These are phyloP conservation scores for Penicillium daleae DNA, from an alignment of 495 filamentous ascomycete genomes.

Conservation along the genomic window DNA sequence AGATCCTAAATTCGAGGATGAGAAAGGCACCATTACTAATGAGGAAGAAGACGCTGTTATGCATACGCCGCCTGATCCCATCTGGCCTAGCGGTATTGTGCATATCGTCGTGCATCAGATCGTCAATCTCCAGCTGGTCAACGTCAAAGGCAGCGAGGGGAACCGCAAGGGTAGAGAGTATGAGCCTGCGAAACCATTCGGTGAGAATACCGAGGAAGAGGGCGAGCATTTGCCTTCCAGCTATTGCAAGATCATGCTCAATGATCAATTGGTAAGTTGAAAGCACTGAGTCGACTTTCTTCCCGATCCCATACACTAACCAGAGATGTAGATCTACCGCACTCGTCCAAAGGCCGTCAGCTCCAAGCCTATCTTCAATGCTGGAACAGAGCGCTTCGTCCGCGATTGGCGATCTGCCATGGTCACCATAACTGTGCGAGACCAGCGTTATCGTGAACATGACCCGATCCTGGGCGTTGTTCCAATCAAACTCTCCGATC, in stretches of 20 bases:
- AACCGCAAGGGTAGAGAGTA: conserved; percentile 80
- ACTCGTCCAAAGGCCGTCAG: conserved; percentile 90
- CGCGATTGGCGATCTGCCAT: conserved; percentile 90
- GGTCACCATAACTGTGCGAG: conserved; percentile 84
- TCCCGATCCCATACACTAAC: neutral
- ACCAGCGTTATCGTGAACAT: conserved; percentile 85
- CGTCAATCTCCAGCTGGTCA: conserved; percentile 86
- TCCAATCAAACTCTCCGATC: conserved; percentile 81
- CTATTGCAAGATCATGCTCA: conserved; percentile 89
- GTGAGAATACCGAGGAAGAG: conserved; percentile 80
- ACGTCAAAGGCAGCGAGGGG: conserved; percentile 62
- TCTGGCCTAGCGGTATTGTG: conserved; percentile 89
- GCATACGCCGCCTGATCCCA: conserved; percentile 88
- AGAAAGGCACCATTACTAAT: conserved; percentile 78
- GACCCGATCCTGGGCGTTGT: conserved; percentile 94
- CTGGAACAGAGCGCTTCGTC: conserved; percentile 92
- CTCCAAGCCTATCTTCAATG: conserved; percentile 94
- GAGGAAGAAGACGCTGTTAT: conserved; percentile 80
- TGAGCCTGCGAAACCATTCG: conserved; percentile 85
- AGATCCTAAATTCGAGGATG: conserved; percentile 80
- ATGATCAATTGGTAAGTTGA: conserved; percentile 73
- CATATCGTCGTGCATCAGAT: conserved; percentile 90
- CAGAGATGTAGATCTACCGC: conserved; percentile 64
- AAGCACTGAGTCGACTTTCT: neutral
- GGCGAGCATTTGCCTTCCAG: conserved; percentile 77